Conservation (phyloP, 208 protist species). For the Kentomonas sorsogonicus region DNA sequence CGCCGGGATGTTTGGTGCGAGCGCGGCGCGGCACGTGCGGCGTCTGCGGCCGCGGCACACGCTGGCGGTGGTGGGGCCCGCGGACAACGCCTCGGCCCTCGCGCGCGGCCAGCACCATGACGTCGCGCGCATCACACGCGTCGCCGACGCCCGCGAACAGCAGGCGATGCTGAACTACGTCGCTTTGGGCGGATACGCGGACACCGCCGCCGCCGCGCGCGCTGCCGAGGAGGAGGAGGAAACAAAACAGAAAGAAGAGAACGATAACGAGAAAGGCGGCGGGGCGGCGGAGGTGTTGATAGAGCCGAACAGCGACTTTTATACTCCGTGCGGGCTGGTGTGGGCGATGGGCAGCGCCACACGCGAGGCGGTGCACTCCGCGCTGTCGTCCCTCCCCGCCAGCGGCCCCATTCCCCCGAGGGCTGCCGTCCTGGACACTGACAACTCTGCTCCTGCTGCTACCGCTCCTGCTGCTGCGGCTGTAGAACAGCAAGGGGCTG, state of each 20-base stretch:
- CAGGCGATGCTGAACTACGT: conserved; percentile 19
- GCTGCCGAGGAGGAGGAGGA: too few species aligned
- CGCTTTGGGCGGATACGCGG: conserved; percentile 11
- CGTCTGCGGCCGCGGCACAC: conserved; percentile 11
- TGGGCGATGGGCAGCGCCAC: conserved; percentile 12
- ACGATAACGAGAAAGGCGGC: too few species aligned
- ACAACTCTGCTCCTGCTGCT: too few species aligned
- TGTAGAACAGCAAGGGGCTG: too few species aligned
- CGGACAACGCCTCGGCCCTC: conserved; percentile 11
- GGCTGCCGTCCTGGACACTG: too few species aligned
- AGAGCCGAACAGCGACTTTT: conserved; percentile 19
- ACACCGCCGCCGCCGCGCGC: too few species aligned
- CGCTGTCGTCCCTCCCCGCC: too few species aligned
- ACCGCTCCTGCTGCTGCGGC: too few species aligned
- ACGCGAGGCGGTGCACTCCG: conserved; percentile 3
- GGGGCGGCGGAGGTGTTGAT: too few species aligned
- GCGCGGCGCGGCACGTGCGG: conserved; percentile 17
- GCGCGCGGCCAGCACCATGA: conserved; percentile 27
- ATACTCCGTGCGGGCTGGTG: conserved; percentile 15
- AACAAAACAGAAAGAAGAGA: too few species aligned
- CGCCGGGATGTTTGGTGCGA: conserved; percentile 23
- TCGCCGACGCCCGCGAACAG: conserved; percentile 12
- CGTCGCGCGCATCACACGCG: conserved; percentile 21
- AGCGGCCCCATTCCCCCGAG: too few species aligned
- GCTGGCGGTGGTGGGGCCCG: conserved; percentile 15